phyloP scores from a whole-genome alignment of 2,329 filamentous ascomycete genomes.

The Colletotrichum cordylinicola region DNA sequence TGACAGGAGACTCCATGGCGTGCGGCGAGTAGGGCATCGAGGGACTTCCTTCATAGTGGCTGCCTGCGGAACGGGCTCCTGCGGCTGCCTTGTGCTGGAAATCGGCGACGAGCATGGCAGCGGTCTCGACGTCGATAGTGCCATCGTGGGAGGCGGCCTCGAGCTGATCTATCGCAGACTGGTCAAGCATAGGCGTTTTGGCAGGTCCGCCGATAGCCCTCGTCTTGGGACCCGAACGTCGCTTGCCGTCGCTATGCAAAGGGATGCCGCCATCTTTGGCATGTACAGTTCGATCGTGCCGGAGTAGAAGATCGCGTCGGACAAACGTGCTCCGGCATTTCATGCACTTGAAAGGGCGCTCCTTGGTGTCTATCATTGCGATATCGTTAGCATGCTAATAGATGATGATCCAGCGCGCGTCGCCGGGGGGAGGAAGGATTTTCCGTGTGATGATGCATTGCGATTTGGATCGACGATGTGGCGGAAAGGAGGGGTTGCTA shows the following conservation, averaged over 20 bases:
- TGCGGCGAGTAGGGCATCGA: constrained; percentile 77
- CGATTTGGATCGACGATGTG: neutral
- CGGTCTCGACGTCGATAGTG: constrained; percentile 94
- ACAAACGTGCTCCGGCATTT: constrained; percentile 99
- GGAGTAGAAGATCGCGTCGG: constrained; percentile 91
- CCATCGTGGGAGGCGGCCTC: constrained; percentile 83
- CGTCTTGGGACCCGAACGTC: constrained; percentile 75
- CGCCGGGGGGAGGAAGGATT: neutral
- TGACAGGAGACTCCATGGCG: constrained; percentile 77
- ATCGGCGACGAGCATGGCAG: constrained; percentile 98
- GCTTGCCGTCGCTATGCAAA: constrained; percentile 92
- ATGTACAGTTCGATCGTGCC: constrained; percentile 97
- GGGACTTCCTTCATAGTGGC: constrained; percentile 61
- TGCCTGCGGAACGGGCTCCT: constrained; percentile 65
- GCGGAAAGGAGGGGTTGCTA: neutral
- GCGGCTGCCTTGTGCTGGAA: constrained; percentile 92
- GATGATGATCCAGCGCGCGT: neutral
- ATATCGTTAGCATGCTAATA: constrained; percentile 29
- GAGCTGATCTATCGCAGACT: constrained; percentile 88
- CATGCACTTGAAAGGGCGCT: constrained; percentile 97
- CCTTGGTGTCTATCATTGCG: constrained; percentile 82
- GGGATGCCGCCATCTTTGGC: constrained; percentile 96
- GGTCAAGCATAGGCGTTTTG: constrained; percentile 84
- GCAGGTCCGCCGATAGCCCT: constrained; percentile 68
- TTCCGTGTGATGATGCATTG: neutral